Conservation (phyloP, 176 grass and related monocot species). For the Alloteropsis semialata region DNA sequence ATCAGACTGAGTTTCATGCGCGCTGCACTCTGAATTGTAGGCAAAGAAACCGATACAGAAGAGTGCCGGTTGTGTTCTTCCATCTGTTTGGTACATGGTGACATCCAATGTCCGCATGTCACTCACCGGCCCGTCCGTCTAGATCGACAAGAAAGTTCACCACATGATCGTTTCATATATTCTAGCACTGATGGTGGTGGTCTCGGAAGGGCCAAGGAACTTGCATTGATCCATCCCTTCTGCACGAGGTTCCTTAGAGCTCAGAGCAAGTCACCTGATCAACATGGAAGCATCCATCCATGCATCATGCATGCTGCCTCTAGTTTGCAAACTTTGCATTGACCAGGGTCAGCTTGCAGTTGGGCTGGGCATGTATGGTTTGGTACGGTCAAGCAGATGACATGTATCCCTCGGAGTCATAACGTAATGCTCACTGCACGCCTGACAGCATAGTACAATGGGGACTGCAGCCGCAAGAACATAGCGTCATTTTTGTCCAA, state of each 20-base stretch:
- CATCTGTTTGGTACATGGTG: slow-evolving; percentile 26
- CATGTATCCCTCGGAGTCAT: slow-evolving; percentile 8
- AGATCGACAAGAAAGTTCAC: slow-evolving; percentile 25
- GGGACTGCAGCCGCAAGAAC: not conserved
- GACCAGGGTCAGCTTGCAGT: not conserved
- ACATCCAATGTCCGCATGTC: slow-evolving; percentile 21
- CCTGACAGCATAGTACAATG: not conserved
- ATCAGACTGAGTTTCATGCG: slow-evolving; percentile 33
- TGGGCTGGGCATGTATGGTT: not conserved
- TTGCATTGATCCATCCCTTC: slow-evolving; percentile 4
- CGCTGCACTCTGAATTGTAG: slow-evolving; percentile 27
- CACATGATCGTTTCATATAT: not conserved
- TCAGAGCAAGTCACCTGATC: slow-evolving; percentile 20
- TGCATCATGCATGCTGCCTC: too few relatives aligned
- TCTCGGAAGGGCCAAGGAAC: not conserved
- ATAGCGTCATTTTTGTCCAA: not conserved
- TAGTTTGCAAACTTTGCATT: not conserved
- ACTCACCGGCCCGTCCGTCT: not conserved
- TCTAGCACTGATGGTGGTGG: not conserved
- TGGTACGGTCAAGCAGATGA: slow-evolving; percentile 9
- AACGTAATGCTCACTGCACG: not conserved
- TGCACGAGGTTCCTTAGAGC: not conserved
- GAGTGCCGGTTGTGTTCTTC: slow-evolving; percentile 2
- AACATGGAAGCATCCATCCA: not conserved
- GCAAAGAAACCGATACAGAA: slow-evolving; percentile 16